Base-by-base conservation (phyloP, 306 rosid species). In the Lathyrus aphaca region DNA sequence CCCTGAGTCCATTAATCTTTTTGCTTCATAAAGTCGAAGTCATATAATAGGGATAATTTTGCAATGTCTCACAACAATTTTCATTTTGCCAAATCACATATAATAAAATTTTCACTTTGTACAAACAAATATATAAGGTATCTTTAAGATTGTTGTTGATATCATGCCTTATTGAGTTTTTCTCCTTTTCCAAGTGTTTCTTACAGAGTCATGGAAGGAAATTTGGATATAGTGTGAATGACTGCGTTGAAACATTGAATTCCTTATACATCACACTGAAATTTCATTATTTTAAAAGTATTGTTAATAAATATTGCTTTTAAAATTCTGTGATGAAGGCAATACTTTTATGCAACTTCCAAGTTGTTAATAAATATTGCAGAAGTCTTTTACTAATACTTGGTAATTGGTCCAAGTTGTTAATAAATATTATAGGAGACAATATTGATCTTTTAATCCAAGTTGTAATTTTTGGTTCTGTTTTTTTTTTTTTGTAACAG, bases 1-100 rank as follows among this genome's bases (percentile, higher is more conserved):
- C 67, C 45, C 66, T 48, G 59, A 39, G 69, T 66, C 5, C n/a
- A 54, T 69, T 76, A 45, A 15, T 51, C 54, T 21, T 66, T 19
- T 42, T 61, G 6, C 78, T 72, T 18, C 59, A 65, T 50, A 46
- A 57, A 57, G 57, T 68, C 68, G 21, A 70, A 60, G 30, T 54
- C 72, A 60, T 15, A 60, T 15, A 45, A 16, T 68, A 74, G 48
- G 51, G 71, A 69, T 77, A 61, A 10, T 50, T 62, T 56, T 50
- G 69, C 35, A 38, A 62, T 35, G 63, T 75, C 65, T 68, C 45
- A 61, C 21, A 48, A 39, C 53, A 5, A 3, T 27, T 56, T 51
- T 51, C 58, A 14, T 62, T 30, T 62, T 49, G 13, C 68, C 62
- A 49, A 62, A 21, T 67, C 60, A 57, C 61, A 66, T 30, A 64